A percentile compares a stretch with the other conserved stretches of the same genome.
Evolutionary conservation across 495 filamentous ascomycete species (phyloP).

Genomic region (Penicillium lagena): DNA sequence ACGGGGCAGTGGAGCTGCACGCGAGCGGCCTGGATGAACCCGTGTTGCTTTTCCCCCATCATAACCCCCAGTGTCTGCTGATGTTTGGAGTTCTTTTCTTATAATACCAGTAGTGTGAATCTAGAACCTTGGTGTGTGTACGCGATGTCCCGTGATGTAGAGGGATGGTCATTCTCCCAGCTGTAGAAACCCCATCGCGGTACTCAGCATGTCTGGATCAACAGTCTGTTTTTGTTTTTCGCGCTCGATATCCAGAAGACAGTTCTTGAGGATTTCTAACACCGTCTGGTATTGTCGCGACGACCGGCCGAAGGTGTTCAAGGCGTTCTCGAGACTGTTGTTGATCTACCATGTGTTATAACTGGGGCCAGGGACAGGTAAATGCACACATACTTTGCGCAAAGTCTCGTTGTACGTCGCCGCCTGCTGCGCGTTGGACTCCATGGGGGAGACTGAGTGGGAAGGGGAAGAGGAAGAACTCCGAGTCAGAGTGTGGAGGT

Average conservation of each 20-base stretch:
- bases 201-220: slow-evolving; percentile 28
- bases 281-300: slow-evolving; percentile 34
- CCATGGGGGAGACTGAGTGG: neutral
- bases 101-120: neutral
- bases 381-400: slow-evolving; percentile 17
- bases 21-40: neutral
- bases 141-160: neutral
- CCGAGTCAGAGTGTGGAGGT: neutral
- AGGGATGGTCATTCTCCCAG: slow-evolving; percentile 16
- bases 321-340: slow-evolving; percentile 33
- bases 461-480: too few relatives aligned
- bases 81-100: neutral
- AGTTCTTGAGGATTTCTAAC: slow-evolving; percentile 30
- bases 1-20: slow-evolving; percentile 4
- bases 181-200: slow-evolving; percentile 35
- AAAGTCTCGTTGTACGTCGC: slow-evolving; percentile 25
- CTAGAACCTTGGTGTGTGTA: neutral
- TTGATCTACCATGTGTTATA: slow-evolving; percentile 24
- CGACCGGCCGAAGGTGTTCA: slow-evolving; percentile 33
- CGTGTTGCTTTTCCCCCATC: neutral
- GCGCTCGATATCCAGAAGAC: slow-evolving; percentile 25
- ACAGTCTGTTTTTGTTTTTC: slow-evolving; percentile 9
- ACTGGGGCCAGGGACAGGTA: neutral
- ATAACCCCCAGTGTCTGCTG: too few relatives aligned
- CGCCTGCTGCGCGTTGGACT: neutral